Conservation (phyloP, 768 basidiomycete species). For the Auricularia sp. region DNA sequence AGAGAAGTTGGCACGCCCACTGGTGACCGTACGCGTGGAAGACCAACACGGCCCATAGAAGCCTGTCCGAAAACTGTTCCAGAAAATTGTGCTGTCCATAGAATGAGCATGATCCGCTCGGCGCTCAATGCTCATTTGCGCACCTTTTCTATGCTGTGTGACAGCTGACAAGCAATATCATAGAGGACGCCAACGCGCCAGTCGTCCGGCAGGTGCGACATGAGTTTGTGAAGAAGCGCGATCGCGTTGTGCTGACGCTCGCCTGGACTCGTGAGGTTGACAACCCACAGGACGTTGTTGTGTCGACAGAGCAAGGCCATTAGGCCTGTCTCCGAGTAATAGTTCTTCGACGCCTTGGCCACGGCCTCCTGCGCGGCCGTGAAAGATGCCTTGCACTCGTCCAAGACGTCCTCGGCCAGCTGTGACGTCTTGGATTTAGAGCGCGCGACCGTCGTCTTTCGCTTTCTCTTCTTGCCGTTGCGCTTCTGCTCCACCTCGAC, state of each 20-base stretch:
- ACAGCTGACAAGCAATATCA: conserved; percentile 5
- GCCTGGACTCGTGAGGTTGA: conserved; percentile 4
- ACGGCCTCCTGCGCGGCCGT: conserved; percentile 4
- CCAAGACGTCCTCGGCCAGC: conserved; percentile 4
- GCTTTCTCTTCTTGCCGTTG: no score
- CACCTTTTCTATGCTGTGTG: conserved; percentile 1
- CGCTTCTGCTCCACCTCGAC: neutral
- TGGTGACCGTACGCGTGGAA: conserved; percentile 7
- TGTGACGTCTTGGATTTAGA: neutral
- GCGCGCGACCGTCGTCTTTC: neutral
- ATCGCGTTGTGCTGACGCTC: conserved; percentile 4
- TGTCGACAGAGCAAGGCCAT: conserved; percentile 4
- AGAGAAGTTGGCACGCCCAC: conserved; percentile 5
- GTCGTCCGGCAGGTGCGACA: neutral
- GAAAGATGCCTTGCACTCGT: conserved; percentile 4
- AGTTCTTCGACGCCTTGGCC: conserved; percentile 1
- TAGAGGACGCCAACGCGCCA: conserved; percentile 4
- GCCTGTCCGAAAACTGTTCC: neutral
- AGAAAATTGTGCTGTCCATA: neutral
- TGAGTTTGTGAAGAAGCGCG: neutral
- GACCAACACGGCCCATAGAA: conserved; percentile 1
- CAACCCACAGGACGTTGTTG: neutral
- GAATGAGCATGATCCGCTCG: neutral
- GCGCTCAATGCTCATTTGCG: neutral
- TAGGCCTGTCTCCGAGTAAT: conserved; percentile 4